Evolutionary conservation across 2,329 filamentous ascomycete genomes (phyloP).

Genomic region (Trichoderma asperellum): DNA sequence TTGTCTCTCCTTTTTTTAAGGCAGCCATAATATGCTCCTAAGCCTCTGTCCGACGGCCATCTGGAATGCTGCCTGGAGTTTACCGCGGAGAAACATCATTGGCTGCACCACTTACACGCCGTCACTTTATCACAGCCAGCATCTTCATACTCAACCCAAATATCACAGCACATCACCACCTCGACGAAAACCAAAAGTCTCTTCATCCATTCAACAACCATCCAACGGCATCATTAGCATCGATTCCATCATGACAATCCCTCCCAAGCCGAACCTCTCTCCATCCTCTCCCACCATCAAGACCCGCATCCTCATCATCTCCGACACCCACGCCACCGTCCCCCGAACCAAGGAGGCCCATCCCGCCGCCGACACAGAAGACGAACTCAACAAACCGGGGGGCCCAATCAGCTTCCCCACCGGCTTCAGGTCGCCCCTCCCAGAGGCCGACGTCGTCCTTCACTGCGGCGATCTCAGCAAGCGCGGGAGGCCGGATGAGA

Average conservation of each 20-base stretch:
- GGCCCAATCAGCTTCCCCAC: constrained; percentile 29
- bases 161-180: neutral
- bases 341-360: constrained; percentile 29
- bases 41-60: neutral
- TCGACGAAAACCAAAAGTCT: neutral
- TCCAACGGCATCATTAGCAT: neutral
- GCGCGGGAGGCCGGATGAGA: constrained; percentile 47
- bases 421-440: constrained; percentile 39
- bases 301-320: constrained; percentile 46
- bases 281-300: constrained; percentile 35
- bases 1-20: neutral
- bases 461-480: constrained; percentile 59
- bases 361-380: constrained; percentile 31
- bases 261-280: neutral
- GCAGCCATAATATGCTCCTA: neutral
- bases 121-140: neutral
- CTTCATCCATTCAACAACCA: neutral
- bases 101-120: neutral
- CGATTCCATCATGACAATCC: neutral
- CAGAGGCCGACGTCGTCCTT: constrained; percentile 52
- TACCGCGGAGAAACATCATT: constrained; percentile 13
- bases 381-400: constrained; percentile 34
- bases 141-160: neutral
- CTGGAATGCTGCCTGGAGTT: neutral
- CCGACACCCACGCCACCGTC: constrained; percentile 43